These are phyloP conservation scores for Secale cereale DNA, from an alignment of 176 grass and related monocot genomes.

Conservation along the genomic window DNA sequence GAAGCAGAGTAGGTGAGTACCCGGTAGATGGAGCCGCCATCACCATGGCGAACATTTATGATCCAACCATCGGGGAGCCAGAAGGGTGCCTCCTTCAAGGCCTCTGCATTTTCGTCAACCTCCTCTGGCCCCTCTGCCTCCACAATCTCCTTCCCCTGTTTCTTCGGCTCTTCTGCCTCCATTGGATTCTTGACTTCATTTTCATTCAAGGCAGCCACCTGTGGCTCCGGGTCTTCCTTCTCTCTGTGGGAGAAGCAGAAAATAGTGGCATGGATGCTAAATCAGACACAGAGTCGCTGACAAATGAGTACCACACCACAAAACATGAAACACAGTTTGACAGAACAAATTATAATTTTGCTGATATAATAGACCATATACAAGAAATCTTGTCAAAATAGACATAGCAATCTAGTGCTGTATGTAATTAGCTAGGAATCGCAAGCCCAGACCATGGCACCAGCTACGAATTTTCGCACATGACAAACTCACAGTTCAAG, in stretches of 20 bases:
- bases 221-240: neutral
- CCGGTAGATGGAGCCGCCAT: slow-evolving; percentile 23
- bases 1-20: slow-evolving; percentile 20
- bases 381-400: too few relatives aligned
- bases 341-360: neutral
- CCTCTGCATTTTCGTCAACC: slow-evolving; percentile 2
- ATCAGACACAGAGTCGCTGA: neutral
- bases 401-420: too few relatives aligned
- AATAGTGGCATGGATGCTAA: neutral
- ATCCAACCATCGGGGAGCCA: slow-evolving; percentile 78
- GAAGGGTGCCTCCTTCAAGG: slow-evolving; percentile 14
- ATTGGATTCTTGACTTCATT: neutral
- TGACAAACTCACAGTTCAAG: neutral
- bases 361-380: too few relatives aligned
- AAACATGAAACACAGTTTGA: neutral
- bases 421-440: neutral
- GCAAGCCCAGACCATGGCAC: neutral
- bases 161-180: neutral
- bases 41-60: slow-evolving; percentile 36
- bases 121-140: neutral
- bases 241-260: slow-evolving; percentile 20
- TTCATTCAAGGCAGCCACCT: neutral
- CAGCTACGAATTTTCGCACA: neutral
- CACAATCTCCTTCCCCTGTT: neutral
- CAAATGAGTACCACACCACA: neutral